Evolutionary conservation across 2,329 filamentous ascomycete genomes (phyloP).

Genomic region (Aureobasidium sp.): DNA sequence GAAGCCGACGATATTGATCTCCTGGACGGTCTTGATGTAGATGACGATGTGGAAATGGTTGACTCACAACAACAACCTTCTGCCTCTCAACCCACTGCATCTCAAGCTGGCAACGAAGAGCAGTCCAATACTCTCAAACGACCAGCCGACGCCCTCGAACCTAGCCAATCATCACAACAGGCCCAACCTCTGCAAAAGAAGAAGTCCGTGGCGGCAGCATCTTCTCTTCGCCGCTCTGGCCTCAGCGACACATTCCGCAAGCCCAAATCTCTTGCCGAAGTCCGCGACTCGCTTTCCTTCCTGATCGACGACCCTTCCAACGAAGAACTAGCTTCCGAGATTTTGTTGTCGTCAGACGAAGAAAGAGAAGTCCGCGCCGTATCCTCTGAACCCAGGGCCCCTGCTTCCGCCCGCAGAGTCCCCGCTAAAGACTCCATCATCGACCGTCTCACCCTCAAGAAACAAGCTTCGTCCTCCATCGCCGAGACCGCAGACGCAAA

Average conservation of each 20-base stretch:
- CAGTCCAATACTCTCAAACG: slow-evolving; percentile 26
- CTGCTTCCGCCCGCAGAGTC: slow-evolving; percentile 29
- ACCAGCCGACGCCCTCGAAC: slow-evolving; percentile 19
- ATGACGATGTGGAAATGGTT: slow-evolving; percentile 32
- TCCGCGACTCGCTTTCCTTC: slow-evolving; percentile 74
- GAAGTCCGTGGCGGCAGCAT: background rate
- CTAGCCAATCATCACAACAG: background rate
- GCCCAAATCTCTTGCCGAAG: slow-evolving; percentile 68
- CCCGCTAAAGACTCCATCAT: slow-evolving; percentile 44
- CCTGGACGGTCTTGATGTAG: slow-evolving; percentile 47
- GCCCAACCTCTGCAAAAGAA: background rate
- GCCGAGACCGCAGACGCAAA: slow-evolving; percentile 34
- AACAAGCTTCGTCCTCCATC: slow-evolving; percentile 28
- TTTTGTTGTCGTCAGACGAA: slow-evolving; percentile 31
- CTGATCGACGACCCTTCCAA: slow-evolving; percentile 59
- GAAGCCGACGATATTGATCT: slow-evolving; percentile 62
- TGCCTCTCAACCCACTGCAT: background rate
- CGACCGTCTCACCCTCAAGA: slow-evolving; percentile 66
- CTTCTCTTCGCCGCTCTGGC: slow-evolving; percentile 6
- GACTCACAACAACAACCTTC: slow-evolving; percentile 30
- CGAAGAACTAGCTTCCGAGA: slow-evolving; percentile 46
- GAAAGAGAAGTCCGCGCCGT: slow-evolving; percentile 34
- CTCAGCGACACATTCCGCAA: slow-evolving; percentile 42
- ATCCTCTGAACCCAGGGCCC: slow-evolving; percentile 29
- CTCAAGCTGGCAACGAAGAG: background rate